phyloP scores from a whole-genome alignment of 1,284 basidiomycete genomes.

The Sanghuangporus baumii region DNA sequence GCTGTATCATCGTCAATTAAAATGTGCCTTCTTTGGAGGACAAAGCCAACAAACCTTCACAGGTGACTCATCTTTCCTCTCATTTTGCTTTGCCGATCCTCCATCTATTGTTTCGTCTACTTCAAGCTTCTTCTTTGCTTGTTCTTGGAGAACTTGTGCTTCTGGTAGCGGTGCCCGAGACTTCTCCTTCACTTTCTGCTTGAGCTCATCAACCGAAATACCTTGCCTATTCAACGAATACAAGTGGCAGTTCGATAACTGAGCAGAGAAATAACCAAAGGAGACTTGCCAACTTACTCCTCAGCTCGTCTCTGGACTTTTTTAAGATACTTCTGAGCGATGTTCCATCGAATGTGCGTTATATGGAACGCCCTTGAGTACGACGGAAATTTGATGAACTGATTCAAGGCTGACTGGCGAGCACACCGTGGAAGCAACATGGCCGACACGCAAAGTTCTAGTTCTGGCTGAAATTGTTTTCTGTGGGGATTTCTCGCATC shows the following conservation, averaged over 20 bases:
- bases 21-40: background rate
- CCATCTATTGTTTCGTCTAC: constrained; percentile 10
- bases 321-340: constrained; percentile 38
- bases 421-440: background rate
- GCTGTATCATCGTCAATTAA: constrained; percentile 41
- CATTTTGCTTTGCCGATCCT: constrained; percentile 18
- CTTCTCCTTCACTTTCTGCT: constrained; percentile 28
- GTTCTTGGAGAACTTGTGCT: constrained; percentile 22
- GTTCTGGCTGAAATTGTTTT: background rate
- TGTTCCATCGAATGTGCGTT: background rate
- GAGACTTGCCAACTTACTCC: constrained; percentile 34
- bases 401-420: background rate
- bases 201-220: constrained; percentile 36
- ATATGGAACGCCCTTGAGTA: background rate
- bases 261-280: constrained; percentile 4
- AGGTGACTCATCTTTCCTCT: constrained; percentile 63
- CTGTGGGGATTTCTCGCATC: background rate
- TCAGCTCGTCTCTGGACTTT: constrained; percentile 39
- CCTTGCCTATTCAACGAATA: constrained; percentile 33
- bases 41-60: constrained; percentile 43
- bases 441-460: background rate
- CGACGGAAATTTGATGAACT: background rate
- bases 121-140: constrained; percentile 23
- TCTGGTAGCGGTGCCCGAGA: constrained; percentile 23
- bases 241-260: background rate